These are phyloP conservation scores for Anisogramma anomala DNA, from an alignment of 2,329 filamentous ascomycete species.

Conservation along the genomic window DNA sequence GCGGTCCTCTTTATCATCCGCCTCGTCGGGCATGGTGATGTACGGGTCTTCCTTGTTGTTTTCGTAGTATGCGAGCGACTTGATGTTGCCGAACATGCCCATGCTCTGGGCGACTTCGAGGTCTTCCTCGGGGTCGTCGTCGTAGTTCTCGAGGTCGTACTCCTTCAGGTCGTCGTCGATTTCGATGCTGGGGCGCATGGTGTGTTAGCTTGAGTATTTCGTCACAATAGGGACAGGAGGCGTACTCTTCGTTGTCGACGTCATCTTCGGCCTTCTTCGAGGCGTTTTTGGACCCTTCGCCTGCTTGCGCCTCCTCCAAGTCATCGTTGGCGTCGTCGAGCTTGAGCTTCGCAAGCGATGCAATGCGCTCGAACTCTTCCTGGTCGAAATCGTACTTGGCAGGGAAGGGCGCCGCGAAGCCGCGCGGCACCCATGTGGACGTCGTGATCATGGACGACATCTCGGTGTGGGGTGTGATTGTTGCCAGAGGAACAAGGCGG, in stretches of 20 bases:
- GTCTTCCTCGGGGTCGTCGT: conserved; percentile 62
- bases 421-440: conserved; percentile 64
- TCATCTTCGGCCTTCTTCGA: conserved; percentile 17
- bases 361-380: conserved; percentile 63
- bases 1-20: conserved; percentile 68
- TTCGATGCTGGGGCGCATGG: conserved; percentile 29
- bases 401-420: conserved; percentile 65
- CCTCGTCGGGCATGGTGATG: conserved; percentile 64
- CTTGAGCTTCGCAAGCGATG: conserved; percentile 62
- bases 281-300: conserved; percentile 18
- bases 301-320: conserved; percentile 56
- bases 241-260: conserved; percentile 26
- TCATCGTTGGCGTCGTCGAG: conserved; percentile 88
- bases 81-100: conserved; percentile 92
- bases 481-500: too few relatives aligned
- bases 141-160: conserved; percentile 93
- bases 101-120: conserved; percentile 55
- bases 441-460: conserved; percentile 65
- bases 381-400: conserved; percentile 66
- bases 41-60: conserved; percentile 94
- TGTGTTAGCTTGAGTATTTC: not conserved
- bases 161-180: conserved; percentile 85
- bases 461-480: conserved; percentile 16
- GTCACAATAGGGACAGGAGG: too few relatives aligned
- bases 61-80: conserved; percentile 85